Evolutionary conservation across 257 asterid species (phyloP), one percentile per base, ranked within the genome.

Genomic region (Rubia yunnanensis): DNA sequence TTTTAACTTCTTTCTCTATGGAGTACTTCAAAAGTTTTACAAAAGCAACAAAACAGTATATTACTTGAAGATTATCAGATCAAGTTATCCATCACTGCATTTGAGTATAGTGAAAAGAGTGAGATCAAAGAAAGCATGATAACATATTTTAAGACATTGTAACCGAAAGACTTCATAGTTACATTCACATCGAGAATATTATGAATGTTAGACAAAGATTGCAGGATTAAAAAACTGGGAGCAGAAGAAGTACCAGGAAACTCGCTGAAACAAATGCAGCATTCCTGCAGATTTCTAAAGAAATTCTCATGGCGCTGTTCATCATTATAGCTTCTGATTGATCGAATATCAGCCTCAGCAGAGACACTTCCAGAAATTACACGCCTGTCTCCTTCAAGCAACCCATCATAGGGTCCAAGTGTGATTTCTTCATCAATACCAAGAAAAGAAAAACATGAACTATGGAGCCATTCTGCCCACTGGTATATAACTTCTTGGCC

Each of bases 381-480:
- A 63, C 96, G 86, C 65, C 73, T 70, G 73, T 89, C 99, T 66
- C 76, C 82, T 39, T 65, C 67, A 59, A 36, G 65, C 64, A 60
- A 76, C 60, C 60, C 54, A 7, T 73, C 84, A 64, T 81, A 83
- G 31, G 91, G 91, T 64, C 88, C 85, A 79, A 92, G 89, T 79
- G 81, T 66, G 68, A 92, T 79, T 74, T 86, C 88, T 67, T 64
- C 67, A 32, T 87, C 90, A 69, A 89, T 83, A 52, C 87, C 89
- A 63, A 92, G 85, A 83, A 78, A 76, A 60, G 90, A 73, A 80
- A 92, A 89, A 41, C 92, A 73, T 75, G 74, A 85, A 67, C 80
- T 50, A 0, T 77, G 95, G 71, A 92, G 61, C 96, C 96, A 89
- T 60, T 87, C 95, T 62, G 85, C 85, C 99, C 97, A 92, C 69